Evolutionary conservation across 2,329 filamentous ascomycete species (phyloP).

Genomic region (Fusarium neocosmosporiellum): DNA sequence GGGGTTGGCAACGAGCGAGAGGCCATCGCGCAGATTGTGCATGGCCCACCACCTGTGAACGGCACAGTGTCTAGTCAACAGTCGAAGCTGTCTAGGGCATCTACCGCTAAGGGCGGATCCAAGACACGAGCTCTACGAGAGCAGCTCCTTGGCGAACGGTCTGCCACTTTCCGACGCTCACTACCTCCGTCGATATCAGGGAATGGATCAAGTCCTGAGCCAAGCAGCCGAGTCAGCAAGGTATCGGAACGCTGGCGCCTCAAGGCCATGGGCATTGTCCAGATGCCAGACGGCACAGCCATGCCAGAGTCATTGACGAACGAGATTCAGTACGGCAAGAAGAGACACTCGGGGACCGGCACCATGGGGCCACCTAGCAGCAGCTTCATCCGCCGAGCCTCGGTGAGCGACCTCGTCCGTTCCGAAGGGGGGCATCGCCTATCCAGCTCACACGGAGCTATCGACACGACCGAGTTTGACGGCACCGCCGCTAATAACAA

Average conservation of each 20-base stretch:
- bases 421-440: slow-evolving; percentile 26
- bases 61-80: slow-evolving; percentile 35
- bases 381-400: slow-evolving; percentile 38
- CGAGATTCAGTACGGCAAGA: slow-evolving; percentile 56
- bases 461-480: slow-evolving; percentile 16
- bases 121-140: slow-evolving; percentile 54
- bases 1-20: slow-evolving; percentile 54
- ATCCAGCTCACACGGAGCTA: slow-evolving; percentile 39
- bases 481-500: slow-evolving; percentile 43
- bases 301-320: slow-evolving; percentile 63
- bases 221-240: slow-evolving; percentile 47
- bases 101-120: slow-evolving; percentile 41
- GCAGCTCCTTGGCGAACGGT: slow-evolving; percentile 44
- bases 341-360: slow-evolving; percentile 52
- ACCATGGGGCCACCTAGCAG: slow-evolving; percentile 38
- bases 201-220: slow-evolving; percentile 42
- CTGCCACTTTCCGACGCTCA: slow-evolving; percentile 53
- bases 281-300: slow-evolving; percentile 64
- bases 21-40: slow-evolving; percentile 50
- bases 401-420: slow-evolving; percentile 34
- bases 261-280: slow-evolving; percentile 63
- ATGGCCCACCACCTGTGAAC: slow-evolving; percentile 38
- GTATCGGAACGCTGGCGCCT: slow-evolving; percentile 59
- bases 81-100: slow-evolving; percentile 33
- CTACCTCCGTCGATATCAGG: slow-evolving; percentile 50